These are phyloP conservation scores for Chaetomium sp. DNA, from an alignment of 2,329 filamentous ascomycete species.

Conservation along the genomic window DNA sequence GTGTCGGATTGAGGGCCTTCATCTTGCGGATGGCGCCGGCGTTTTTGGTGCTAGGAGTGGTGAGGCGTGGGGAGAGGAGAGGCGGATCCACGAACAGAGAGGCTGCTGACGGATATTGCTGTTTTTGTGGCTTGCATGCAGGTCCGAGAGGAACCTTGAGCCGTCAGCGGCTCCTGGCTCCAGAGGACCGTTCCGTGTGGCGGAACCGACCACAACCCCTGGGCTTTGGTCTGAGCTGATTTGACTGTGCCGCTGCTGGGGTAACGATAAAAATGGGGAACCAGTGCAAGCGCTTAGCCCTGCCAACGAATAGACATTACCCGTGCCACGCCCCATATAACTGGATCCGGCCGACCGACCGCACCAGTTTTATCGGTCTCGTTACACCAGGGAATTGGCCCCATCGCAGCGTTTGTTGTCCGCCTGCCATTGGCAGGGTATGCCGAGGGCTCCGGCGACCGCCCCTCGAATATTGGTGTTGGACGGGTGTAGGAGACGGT, in stretches of 20 bases:
- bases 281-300: too few species aligned
- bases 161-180: neutral
- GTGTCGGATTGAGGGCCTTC: neutral
- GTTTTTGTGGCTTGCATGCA: neutral
- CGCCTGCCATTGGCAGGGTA: too few species aligned
- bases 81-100: neutral
- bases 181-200: neutral
- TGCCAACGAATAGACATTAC: too few species aligned
- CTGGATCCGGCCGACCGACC: too few species aligned
- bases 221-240: neutral
- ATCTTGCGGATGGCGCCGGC: neutral
- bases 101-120: neutral
- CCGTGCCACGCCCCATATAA: too few species aligned
- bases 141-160: neutral
- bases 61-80: neutral
- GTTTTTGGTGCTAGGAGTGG: too few species aligned
- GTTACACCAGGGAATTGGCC: neutral
- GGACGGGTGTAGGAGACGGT: slow-evolving; percentile 4
- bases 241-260: neutral
- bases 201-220: neutral
- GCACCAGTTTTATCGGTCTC: too few species aligned
- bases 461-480: slow-evolving; percentile 10
- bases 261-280: too few species aligned
- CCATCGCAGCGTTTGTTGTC: neutral
- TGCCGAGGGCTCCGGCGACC: neutral